phyloP scores from a whole-genome alignment of 106 monocot species.

The Gastrodia elata region DNA sequence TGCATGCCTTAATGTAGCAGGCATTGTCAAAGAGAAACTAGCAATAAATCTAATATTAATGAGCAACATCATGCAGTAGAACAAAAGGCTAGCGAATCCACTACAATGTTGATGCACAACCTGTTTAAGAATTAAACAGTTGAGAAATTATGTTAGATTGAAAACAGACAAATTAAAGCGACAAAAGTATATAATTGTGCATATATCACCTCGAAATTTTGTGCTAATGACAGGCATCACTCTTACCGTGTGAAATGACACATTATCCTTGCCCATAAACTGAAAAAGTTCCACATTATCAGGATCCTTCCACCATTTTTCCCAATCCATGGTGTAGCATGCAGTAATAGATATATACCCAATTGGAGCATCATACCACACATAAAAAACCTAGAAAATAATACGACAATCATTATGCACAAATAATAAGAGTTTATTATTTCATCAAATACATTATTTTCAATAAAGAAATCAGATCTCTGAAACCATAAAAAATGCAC shows the following conservation, averaged over 20 bases:
- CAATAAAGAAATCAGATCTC: background rate
- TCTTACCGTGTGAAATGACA: conserved; percentile 96
- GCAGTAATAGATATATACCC: conserved; percentile 90
- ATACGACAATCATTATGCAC: background rate
- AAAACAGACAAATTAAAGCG: background rate
- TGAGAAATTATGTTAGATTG: background rate
- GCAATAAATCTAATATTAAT: background rate
- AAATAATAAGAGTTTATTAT: background rate
- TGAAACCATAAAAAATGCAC: background rate
- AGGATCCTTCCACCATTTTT: conserved; percentile 98
- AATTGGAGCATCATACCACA: conserved; percentile 99
- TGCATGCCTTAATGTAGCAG: background rate
- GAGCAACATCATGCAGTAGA: background rate
- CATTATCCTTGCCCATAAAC: conserved; percentile 99
- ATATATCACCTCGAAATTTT: background rate
- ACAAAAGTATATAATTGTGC: background rate
- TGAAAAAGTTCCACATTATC: conserved; percentile 90
- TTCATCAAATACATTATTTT: background rate
- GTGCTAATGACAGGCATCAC: background rate
- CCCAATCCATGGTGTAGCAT: conserved; percentile 84
- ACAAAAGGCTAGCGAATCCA: background rate
- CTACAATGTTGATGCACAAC: background rate
- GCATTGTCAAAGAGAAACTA: background rate
- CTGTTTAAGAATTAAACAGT: background rate
- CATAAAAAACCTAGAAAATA: conserved; percentile 74